Evolutionary conservation across 331 rosid species (phyloP).

Genomic region (Acacia concinna): DNA sequence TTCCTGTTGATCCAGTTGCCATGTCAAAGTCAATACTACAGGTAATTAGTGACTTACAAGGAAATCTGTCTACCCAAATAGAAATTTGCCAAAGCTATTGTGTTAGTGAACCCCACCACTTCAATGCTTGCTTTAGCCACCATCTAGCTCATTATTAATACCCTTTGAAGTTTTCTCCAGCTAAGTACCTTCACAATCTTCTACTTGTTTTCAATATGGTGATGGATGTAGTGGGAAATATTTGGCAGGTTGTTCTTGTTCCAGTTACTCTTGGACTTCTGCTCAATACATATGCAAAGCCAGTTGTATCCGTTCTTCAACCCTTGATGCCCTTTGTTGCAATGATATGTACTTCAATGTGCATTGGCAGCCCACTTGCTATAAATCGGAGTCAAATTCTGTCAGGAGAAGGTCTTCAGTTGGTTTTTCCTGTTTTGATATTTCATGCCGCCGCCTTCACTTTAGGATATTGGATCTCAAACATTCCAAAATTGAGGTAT

Average conservation of each 20-base stretch:
- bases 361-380: constrained; percentile 98
- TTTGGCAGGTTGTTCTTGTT: constrained; percentile 79
- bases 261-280: constrained; percentile 84
- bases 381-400: constrained; percentile 74
- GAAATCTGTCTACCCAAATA: not conserved
- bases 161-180: not conserved
- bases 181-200: not conserved
- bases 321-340: constrained; percentile 97
- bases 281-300: constrained; percentile 90
- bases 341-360: constrained; percentile 88
- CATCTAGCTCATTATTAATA: not conserved
- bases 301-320: constrained; percentile 68
- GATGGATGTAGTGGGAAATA: constrained; percentile 23
- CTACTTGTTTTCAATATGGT: constrained; percentile 9
- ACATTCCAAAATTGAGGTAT: constrained; percentile 72
- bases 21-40: constrained; percentile 96
- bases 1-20: constrained; percentile 91
- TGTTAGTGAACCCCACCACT: not conserved
- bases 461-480: constrained; percentile 84
- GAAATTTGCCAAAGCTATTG: not conserved
- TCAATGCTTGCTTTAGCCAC: not conserved
- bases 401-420: constrained; percentile 69
- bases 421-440: constrained; percentile 69
- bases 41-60: constrained; percentile 43
- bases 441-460: constrained; percentile 83